Evolutionary conservation across 257 asterid genomes (phyloP).

Genomic region (Thymus quinquecostatus): DNA sequence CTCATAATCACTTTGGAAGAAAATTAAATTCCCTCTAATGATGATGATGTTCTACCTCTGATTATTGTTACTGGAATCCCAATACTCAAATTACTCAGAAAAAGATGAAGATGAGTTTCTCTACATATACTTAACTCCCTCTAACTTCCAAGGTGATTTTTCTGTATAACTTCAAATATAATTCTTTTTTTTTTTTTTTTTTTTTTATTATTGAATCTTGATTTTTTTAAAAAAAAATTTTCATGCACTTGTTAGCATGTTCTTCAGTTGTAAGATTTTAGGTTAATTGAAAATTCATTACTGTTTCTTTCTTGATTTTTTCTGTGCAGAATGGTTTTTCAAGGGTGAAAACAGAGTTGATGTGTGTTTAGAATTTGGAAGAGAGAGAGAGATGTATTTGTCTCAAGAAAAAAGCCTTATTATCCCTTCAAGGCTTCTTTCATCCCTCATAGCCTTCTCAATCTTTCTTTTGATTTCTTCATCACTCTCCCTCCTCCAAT

Average conservation of each 20-base stretch:
- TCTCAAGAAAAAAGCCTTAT: conserved; percentile 55
- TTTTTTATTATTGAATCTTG: too few relatives aligned
- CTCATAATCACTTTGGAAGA: not conserved
- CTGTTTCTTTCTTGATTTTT: not conserved
- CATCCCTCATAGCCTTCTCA: conserved; percentile 59
- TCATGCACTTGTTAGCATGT: not conserved
- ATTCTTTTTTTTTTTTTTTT: too few relatives aligned
- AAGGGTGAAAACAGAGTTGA: conserved; percentile 9
- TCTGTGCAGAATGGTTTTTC: conserved; percentile 28
- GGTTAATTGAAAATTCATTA: not conserved
- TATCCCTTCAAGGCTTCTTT: conserved; percentile 57
- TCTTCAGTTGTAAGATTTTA: too few relatives aligned
- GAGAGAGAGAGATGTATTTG: conserved; percentile 37
- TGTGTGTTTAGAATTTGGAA: conserved; percentile 14
- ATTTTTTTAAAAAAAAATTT: not conserved
- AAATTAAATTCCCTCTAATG: conserved; percentile 9
- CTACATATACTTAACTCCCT: too few relatives aligned
- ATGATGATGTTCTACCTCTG: not conserved
- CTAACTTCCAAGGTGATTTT: too few relatives aligned
- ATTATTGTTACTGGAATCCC: conserved; percentile 22
- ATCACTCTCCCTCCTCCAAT: conserved; percentile 50
- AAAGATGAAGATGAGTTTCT: too few relatives aligned
- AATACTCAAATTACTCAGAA: conserved; percentile 1
- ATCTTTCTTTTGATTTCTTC: conserved; percentile 61
- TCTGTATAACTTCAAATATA: too few relatives aligned